Evolutionary conservation across 768 basidiomycete species (phyloP), one percentile per base, ranked within the genome.

Genomic region (Hygrocybe coccinea): DNA sequence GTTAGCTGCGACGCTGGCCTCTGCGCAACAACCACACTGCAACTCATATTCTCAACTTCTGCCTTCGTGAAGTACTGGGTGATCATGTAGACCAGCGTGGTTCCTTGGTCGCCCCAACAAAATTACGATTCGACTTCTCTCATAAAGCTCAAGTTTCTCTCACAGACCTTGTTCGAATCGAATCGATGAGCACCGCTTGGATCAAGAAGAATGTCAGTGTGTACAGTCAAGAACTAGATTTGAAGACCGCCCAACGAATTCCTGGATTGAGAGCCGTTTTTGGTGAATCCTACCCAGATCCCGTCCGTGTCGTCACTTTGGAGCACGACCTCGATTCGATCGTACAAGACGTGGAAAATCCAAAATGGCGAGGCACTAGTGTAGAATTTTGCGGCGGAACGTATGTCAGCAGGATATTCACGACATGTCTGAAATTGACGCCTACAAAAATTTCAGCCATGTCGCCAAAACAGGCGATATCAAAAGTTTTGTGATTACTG

Each of bases 321-420:
- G 95, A 91, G 69, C 92, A 81, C 66, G 84, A 86, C 58, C 80
- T 95, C 15, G 87, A 95, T 50, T 90, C 94, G 62, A 93, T 99
- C 53, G 72, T 83, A 17, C 78, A 81, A 63, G 91, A 99, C 60
- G 79, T 95, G 41, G 82, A 87, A 63, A 95, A 93, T 69, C 84
- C 87, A 3, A 91, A 87, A 71, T 99, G 97, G 97, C 76, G 89
- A 46, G 74, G 72, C 25, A 97, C 95, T 10, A 94, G 90, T 69
- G 83, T 97, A 59, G 97, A 99, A 72, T 95, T 99, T 68, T 99
- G 97, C 68, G 97, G 97, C 71, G 97, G 97, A 70, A 99, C 97
- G 84, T 93, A 63, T 70, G 91, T 82, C n/a, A 7, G 39, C 21
- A 24, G 22, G 24, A 37, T 29, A 47, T 25, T 45, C 4, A 17